Evolutionary conservation across 2,329 filamentous ascomycete genomes (phyloP), one percentile per base, ranked within the genome.

Genomic region (Amauroascus niger): DNA sequence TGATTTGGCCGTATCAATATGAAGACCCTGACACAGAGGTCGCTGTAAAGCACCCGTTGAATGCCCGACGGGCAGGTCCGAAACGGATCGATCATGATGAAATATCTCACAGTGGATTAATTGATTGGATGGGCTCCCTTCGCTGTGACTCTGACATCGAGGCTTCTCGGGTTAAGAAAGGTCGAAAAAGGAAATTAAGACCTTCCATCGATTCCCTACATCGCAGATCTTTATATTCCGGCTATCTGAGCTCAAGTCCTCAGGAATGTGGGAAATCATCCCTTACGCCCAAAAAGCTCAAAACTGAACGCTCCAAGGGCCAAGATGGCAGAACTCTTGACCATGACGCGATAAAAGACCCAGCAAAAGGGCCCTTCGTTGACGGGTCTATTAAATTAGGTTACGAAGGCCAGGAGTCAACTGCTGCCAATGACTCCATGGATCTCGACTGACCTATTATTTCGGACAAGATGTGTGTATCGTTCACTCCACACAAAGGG

Each of bases 1-100:
- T 68, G 2, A 59, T 73, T 18, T 63, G 59, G 18, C 71, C 72
- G 14, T 73, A 73, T 52, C 56, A 61, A 43, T 65, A 64, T 41
- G 64, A 65, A 41, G 64, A 65, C 46, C 52, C 58, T 11, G 62
- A 63, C 11, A 60, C 60, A 3, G 62, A 62, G 13, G 52, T 55
- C 8, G 14, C 35, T 44, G 24, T 16, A 35, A 41, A 37, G 16
- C 46, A 33, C 54, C n/a, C 14, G 4, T n/a, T 18, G 11, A 41
- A 41, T 30, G 58, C 54, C 52, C 59, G 30, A 53, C 11, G 28
- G 43, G 22, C 55, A n/a, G 57, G 58, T 54, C 60, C 55, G n/a
- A 60, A 57, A 41, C 54, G 60, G 1, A 58, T 59, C 24, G 61
- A 64, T 30, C 49, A 40, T 16, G 59, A 65, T 24, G 65, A 66